Conservation (phyloP, 495 filamentous ascomycete genomes). For the Podospora fimiseda region DNA sequence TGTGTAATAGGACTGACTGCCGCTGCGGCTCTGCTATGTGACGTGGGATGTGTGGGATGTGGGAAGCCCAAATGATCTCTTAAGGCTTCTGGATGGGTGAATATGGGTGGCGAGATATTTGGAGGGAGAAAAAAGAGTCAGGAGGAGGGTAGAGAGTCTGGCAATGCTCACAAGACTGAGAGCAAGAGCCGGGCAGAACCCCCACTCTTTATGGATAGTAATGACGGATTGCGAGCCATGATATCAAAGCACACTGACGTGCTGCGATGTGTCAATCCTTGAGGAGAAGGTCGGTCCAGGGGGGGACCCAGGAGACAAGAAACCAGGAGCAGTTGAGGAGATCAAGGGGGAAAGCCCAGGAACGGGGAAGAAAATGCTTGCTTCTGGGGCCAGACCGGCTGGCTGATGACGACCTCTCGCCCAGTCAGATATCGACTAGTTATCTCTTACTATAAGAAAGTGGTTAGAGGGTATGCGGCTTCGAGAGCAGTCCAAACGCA, state of each 20-base stretch:
- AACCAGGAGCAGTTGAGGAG: conserved; percentile 7
- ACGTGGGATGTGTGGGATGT: conserved; percentile 10
- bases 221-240: conserved; percentile 23
- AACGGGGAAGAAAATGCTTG: conserved; percentile 19
- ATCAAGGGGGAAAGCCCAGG: conserved; percentile 17
- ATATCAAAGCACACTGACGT: conserved; percentile 24
- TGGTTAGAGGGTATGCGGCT: conserved; percentile 19
- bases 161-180: conserved; percentile 11
- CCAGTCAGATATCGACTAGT: conserved; percentile 32
- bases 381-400: conserved; percentile 15
- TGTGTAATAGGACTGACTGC: background rate
- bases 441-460: conserved; percentile 24
- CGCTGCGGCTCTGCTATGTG: conserved; percentile 15
- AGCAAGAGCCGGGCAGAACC: conserved; percentile 16
- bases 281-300: conserved; percentile 12
- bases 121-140: background rate
- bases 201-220: conserved; percentile 27
- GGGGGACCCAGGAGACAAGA: conserved; percentile 11
- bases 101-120: background rate
- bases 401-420: conserved; percentile 11
- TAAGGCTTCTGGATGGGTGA: background rate
- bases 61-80: conserved; percentile 3
- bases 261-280: conserved; percentile 26
- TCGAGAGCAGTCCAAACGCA: conserved; percentile 14
- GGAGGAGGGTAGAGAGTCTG: conserved; percentile 9